Evolutionary conservation across 2,329 filamentous ascomycete genomes (phyloP), one percentile per base, ranked within the genome.

Genomic region (Cladobotryum mycophilum): DNA sequence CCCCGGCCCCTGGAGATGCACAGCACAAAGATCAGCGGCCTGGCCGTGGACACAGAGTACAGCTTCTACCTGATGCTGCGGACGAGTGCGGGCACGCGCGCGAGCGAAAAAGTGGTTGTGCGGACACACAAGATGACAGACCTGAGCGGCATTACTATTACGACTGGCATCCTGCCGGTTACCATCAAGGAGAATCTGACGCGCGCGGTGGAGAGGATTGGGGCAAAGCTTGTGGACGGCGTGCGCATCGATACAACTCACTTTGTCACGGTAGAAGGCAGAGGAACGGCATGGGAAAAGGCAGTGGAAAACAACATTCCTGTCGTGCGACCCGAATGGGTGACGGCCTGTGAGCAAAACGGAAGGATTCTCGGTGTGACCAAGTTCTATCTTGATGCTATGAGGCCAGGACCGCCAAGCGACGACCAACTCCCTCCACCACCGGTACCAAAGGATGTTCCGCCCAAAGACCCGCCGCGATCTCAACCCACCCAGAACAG

Each of bases 121-220:
- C 84, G 86, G 63, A 99, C 93, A 42, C 93, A 99, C 75, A 96
- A 96, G 76, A 96, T 99, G 91, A 97, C 92, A 37, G 91, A 99
- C 67, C 76, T 99, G 47, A 91, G 87, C 58, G 93, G 93, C 52
- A 91, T 99, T 68, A 97, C 92, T 20, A 88, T 99, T 60, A 96
- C 92, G 2, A 86, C 90, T 1, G 93, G 93, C 46, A 80, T 96
- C 59, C 78, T 99, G 69, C 88, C 91, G 2, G 76, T 80, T 7
- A 74, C 84, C 48, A 75, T 85, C 49, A 84, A 82, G 64, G 89
- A 95, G 58, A 84, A 79, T 55, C 78, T 99, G 17, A 76, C 79
- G 43, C 78, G 77, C 42, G 89, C 91, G 1, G 81, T 96, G 35
- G 85, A 93, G 63, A 80, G 89, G 58, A 95, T 99, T 60, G 93